Conservation (phyloP, 2,329 filamentous ascomycete genomes). For the Epichloe glyceriae region DNA sequence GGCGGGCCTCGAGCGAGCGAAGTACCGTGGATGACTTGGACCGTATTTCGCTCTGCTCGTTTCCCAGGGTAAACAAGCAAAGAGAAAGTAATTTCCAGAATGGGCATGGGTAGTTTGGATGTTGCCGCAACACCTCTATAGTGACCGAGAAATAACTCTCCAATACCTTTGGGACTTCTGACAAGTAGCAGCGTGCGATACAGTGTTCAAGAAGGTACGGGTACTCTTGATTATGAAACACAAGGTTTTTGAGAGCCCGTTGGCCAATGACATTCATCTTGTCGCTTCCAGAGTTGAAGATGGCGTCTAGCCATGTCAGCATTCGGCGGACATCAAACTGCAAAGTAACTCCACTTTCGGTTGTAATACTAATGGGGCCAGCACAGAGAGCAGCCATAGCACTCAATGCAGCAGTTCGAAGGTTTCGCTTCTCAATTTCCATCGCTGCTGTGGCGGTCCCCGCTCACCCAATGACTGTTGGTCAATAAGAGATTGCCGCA, state of each 20-base stretch:
- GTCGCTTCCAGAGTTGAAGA: constrained; percentile 86
- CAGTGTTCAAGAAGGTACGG: constrained; percentile 78
- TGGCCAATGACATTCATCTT: constrained; percentile 83
- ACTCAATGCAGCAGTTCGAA: constrained; percentile 80
- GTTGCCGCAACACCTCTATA: constrained; percentile 71
- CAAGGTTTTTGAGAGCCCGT: constrained; percentile 76
- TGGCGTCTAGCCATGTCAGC: constrained; percentile 89
- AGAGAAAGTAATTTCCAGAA: constrained; percentile 88
- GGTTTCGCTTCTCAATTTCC: constrained; percentile 92
- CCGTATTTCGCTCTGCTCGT: constrained; percentile 77
- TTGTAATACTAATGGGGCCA: constrained; percentile 72
- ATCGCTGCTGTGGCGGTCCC: constrained; percentile 75
- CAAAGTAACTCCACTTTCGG: constrained; percentile 73
- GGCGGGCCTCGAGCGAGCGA: constrained; percentile 68
- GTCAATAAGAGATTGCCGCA: constrained; percentile 73
- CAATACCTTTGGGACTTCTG: constrained; percentile 67
- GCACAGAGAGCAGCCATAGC: constrained; percentile 91
- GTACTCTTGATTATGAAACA: constrained; percentile 80
- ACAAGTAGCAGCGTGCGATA: constrained; percentile 79
- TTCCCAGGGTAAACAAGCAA: constrained; percentile 83
- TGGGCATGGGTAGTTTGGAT: constrained; percentile 67
- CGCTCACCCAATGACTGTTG: constrained; percentile 65
- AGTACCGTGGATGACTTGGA: constrained; percentile 78
- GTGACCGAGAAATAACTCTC: constrained; percentile 95
- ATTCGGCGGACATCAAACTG: constrained; percentile 89